Base-by-base conservation (phyloP, 1,284 basidiomycete genomes). In the Irpex sp. region DNA sequence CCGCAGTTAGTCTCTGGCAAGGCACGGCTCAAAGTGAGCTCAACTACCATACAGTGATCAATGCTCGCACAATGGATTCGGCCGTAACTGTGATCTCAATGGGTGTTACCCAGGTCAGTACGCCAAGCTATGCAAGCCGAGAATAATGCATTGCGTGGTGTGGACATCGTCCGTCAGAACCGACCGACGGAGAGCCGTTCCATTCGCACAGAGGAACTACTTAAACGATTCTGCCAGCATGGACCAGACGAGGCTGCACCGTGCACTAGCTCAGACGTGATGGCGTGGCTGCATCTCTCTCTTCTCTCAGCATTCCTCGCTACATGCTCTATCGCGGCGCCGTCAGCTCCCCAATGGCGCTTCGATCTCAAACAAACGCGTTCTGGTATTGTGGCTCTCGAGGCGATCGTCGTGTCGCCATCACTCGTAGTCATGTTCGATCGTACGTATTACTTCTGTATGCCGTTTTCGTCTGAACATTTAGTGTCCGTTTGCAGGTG, bases 321-420 rank as follows among this genome's bases (percentile, higher is more conserved):
- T 9, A 3, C 53, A 13, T 31, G 21, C 31, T 17, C 63, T 2
- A 19, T 50, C 15, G 54, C 67, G n/a, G 67, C 65, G 4, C 66
- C 65, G 6, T 58, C 57, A 1, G 67, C 66, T 31, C 67, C 70
- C 5, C 58, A 58, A 57, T 71, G 70, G 70, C 58, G 62, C 19
- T 71, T 71, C 63, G 65, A 68, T 55, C 57, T 70, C 47, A 70
- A 79, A 68, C 77, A 75, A 39, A 77, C 75, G 3, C 75, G 72
- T 0, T 77, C 81, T 0, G 82, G 82, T 2, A 77, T 84, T 33
- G 71, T 78, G n/a, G 82, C 79, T 2, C 75, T 83, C 57, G 81
- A 85, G 70, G 68, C 79, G 2, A 77, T 80, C 39, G 76, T 84
- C 33, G 78, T 84, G 21, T 80, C 78, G 13, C 78, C 77, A 39